A percentile compares a stretch with the other conserved stretches of the same genome.
phyloP scores from a whole-genome alignment of 106 monocot species.

The Dioscorea dumetorum region DNA sequence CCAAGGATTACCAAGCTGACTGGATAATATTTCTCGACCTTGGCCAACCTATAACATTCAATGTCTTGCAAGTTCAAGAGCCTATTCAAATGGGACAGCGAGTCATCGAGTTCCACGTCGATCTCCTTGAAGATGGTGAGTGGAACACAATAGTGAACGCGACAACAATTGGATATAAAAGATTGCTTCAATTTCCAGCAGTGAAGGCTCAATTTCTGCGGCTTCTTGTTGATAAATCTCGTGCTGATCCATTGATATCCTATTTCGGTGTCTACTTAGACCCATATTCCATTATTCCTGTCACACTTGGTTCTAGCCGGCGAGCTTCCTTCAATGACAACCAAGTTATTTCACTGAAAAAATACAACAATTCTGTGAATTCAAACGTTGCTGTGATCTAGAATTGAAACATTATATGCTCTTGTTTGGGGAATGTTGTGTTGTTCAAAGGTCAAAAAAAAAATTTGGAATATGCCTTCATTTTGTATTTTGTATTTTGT shows the following conservation, averaged over 20 bases:
- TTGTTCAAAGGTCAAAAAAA: too few relatives aligned
- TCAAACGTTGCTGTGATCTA: slow-evolving; percentile 19
- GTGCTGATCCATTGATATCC: slow-evolving; percentile 82
- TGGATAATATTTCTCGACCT: slow-evolving; percentile 62
- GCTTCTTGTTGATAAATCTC: slow-evolving; percentile 57
- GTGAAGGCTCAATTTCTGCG: slow-evolving; percentile 39
- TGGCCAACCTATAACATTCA: slow-evolving; percentile 33
- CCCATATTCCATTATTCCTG: slow-evolving; percentile 18
- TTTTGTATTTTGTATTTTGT: too few relatives aligned
- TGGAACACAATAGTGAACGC: slow-evolving; percentile 53
- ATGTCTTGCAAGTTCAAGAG: slow-evolving; percentile 79
- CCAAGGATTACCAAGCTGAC: slow-evolving; percentile 28
- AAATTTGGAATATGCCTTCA: too few relatives aligned
- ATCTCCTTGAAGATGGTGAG: slow-evolving; percentile 32
- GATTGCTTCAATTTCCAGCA: slow-evolving; percentile 49
- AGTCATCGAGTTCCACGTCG: slow-evolving; percentile 69
- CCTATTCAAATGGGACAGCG: slow-evolving; percentile 98
- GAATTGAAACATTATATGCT: not conserved
- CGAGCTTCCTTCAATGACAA: slow-evolving; percentile 9
- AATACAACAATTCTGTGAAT: slow-evolving; percentile 7
- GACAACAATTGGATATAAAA: slow-evolving; percentile 88
- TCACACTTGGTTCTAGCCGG: slow-evolving; percentile 1
- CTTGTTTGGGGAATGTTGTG: too few relatives aligned
- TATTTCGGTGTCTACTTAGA: slow-evolving; percentile 67
- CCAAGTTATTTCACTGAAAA: slow-evolving; percentile 10